These are phyloP conservation scores for Gymnopus androsaceus DNA, from an alignment of 1,284 basidiomycete genomes.

Conservation along the genomic window DNA sequence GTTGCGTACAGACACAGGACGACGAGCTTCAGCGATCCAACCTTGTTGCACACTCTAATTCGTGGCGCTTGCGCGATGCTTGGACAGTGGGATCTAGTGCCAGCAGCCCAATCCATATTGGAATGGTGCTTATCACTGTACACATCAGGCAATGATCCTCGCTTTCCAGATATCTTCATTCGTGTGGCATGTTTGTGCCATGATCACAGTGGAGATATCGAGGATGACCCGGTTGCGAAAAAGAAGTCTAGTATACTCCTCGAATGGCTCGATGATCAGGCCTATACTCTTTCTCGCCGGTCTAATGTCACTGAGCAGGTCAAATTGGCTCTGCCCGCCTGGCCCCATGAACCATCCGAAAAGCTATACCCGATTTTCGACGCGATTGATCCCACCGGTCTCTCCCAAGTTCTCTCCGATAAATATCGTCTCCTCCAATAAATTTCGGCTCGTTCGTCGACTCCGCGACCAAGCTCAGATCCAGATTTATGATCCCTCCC, in stretches of 20 bases:
- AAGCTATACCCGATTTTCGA: conserved; percentile 46
- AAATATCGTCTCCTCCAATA: conserved; percentile 62
- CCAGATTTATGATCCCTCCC: conserved; percentile 38
- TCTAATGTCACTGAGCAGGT: conserved; percentile 45
- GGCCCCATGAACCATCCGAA: conserved; percentile 63
- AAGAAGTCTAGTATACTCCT: conserved; percentile 52
- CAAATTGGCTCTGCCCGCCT: conserved; percentile 62
- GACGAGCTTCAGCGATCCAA: conserved; percentile 52
- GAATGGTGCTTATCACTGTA: conserved; percentile 73
- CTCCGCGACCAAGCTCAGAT: conserved; percentile 49
- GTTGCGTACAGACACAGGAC: conserved; percentile 56
- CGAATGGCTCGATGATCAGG: conserved; percentile 65
- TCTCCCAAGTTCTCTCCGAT: conserved; percentile 59
- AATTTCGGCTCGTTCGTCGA: conserved; percentile 72
- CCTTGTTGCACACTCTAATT: conserved; percentile 67
- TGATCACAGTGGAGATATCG: conserved; percentile 43
- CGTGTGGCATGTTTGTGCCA: conserved; percentile 62
- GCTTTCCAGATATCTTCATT: conserved; percentile 66
- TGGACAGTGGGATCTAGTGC: conserved; percentile 66
- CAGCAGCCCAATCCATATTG: conserved; percentile 72
- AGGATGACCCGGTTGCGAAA: conserved; percentile 29
- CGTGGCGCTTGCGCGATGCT: conserved; percentile 71
- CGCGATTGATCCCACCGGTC: conserved; percentile 43
- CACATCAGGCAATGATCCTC: conserved; percentile 42
- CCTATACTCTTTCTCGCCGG: conserved; percentile 42